These are phyloP conservation scores for Eucalyptus cloeziana DNA, from an alignment of 345 rosid genomes.

Conservation along the genomic window DNA sequence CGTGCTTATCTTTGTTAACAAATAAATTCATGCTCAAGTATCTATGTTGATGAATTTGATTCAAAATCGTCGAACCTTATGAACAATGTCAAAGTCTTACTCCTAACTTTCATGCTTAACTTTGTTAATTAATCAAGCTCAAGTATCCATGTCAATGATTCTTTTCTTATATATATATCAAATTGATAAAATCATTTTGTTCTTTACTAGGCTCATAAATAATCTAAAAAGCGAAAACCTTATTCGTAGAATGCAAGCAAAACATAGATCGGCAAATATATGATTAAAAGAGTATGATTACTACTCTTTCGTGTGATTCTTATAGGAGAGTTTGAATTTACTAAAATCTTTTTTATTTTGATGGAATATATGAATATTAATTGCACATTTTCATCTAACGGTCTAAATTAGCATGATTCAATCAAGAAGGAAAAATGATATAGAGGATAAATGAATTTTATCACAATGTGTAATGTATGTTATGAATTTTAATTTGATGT, in stretches of 20 bases:
- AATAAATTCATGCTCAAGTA: neutral
- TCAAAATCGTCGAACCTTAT: too few species aligned
- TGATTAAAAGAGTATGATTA: neutral
- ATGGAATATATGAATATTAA: fast-evolving
- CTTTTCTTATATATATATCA: neutral
- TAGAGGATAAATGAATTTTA: fast-evolving
- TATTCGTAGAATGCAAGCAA: fast-evolving
- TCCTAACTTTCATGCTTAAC: too few species aligned
- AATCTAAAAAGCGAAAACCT: neutral
- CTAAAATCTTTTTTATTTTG: fast-evolving
- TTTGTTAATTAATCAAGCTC: too few species aligned
- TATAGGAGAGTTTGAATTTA: fast-evolving
- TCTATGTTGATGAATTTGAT: neutral
- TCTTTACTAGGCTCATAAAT: too few species aligned
- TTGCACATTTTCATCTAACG: fast-evolving
- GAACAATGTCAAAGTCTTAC: too few species aligned
- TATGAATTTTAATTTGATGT: fast-evolving
- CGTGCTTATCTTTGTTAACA: neutral
- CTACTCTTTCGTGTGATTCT: neutral
- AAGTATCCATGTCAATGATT: neutral
- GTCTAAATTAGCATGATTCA: fast-evolving
- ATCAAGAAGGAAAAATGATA: too few species aligned
- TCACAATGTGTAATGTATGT: fast-evolving
- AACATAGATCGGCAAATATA: fast-evolving
- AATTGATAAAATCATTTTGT: fast-evolving